Evolutionary conservation across 305 asterid genomes (phyloP), one percentile per base, ranked within the genome.

Genomic region (Stenogyne calaminthoides): DNA sequence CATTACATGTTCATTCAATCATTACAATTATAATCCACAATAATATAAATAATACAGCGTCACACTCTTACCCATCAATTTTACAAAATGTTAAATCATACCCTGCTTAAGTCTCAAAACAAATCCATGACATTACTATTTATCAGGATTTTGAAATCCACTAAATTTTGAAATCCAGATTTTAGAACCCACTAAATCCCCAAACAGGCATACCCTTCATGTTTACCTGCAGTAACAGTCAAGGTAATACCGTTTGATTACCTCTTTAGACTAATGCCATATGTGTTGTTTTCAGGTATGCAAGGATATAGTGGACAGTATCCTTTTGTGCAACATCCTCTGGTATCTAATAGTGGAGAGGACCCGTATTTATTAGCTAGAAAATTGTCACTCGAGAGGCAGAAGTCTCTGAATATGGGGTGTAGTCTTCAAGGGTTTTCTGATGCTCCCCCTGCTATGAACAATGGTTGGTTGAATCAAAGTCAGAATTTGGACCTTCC

Each of bases 381-480:
- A 77, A 78, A 76, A 79, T 73, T 88, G 82, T 39, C 82, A 59
- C 82, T 89, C 32, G 97, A 91, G 84, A 85, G 95, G 83, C 95
- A 89, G 85, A 87, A 83, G 74, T 91, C 95, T 71, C 64, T 88
- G 54, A 89, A 89, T 67, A 39, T 86, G 44, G 83, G 88, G 46
- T 90, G 86, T 70, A 85, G 88, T 46, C 52, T 12, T 46, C 52
- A 46, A 46, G 52, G 52, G 9, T n/a, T 49, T 49, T 49, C 56
- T 49, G 56, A 49, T 71, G 67, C 89, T 77, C 52, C 69, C 34
- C 20, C 89, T 60, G 78, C 73, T 61, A 82, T 74, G 70, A 89
- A 76, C 80, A 81, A 67, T 65, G 88, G 88, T 40, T 88, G 96
- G 97, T 73, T 86, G 74, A 86, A 87, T 80, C 84, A 86, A 46